These are phyloP conservation scores for Heteromeles arbutifolia DNA, from an alignment of 306 rosid genomes.

Conservation along the genomic window DNA sequence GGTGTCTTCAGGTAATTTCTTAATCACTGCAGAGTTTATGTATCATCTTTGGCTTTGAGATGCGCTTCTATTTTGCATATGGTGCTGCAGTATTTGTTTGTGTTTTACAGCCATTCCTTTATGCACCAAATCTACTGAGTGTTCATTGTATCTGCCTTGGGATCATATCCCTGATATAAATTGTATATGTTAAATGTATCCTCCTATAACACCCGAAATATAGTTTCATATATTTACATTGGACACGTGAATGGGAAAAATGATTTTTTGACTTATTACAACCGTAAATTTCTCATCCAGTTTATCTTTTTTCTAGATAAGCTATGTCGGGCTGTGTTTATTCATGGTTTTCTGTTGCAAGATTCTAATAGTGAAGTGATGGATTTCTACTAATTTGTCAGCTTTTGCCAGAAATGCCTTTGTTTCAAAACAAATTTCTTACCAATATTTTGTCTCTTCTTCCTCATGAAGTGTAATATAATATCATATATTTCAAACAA, in stretches of 20 bases:
- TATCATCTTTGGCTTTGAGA: background rate
- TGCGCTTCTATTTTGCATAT: background rate
- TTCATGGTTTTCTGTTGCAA: background rate
- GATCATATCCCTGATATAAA: background rate
- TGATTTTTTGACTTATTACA: background rate
- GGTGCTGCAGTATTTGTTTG: background rate
- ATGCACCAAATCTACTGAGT: background rate
- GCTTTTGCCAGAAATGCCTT: background rate
- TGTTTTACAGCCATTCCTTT: background rate
- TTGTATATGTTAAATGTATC: background rate
- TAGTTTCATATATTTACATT: background rate
- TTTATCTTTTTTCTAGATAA: background rate
- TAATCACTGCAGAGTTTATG: background rate
- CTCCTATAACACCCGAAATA: background rate
- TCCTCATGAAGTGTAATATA: background rate
- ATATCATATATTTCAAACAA: background rate
- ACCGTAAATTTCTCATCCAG: background rate
- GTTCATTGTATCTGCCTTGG: background rate
- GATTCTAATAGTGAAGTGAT: background rate
- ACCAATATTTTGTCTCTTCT: background rate
- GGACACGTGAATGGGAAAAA: background rate
- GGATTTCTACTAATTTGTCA: background rate
- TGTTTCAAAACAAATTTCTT: background rate
- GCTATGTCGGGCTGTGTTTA: background rate
- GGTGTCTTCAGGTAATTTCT: slow-evolving; percentile 87